phyloP scores from a whole-genome alignment of 2,329 filamentous ascomycete genomes.

The Emergomyces orientalis region DNA sequence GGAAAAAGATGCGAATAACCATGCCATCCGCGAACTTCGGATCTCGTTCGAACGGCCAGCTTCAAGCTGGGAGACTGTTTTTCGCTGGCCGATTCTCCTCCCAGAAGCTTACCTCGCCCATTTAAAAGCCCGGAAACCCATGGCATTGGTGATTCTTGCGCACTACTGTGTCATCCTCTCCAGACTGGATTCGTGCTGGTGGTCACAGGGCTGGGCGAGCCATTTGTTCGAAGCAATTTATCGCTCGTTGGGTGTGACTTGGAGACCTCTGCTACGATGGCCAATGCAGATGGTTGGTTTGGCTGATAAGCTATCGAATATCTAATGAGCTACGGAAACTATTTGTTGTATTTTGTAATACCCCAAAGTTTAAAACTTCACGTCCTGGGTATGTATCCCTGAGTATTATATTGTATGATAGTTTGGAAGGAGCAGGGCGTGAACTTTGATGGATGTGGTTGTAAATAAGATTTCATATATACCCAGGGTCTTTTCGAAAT shows the following conservation, averaged over 20 bases:
- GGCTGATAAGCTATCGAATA: conserved; percentile 1
- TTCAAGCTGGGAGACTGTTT: conserved; percentile 35
- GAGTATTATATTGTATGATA: no score
- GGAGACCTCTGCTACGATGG: conserved; percentile 20
- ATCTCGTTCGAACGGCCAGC: conserved; percentile 17
- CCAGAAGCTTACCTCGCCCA: conserved; percentile 56
- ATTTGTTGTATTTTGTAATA: background rate
- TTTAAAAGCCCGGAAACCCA: conserved; percentile 49
- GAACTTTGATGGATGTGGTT: no score
- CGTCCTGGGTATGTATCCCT: background rate
- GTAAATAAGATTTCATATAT: no score
- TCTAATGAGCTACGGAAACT: background rate
- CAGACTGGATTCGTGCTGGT: conserved; percentile 55
- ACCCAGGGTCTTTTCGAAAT: no score
- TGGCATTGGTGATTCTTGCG: conserved; percentile 54
- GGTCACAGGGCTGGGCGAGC: conserved; percentile 57
- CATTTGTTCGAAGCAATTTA: conserved; percentile 56
- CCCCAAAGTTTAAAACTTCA: background rate
- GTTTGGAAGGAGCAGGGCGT: no score
- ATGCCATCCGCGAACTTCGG: conserved; percentile 18
- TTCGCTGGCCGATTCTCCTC: conserved; percentile 52
- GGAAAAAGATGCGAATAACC: conserved; percentile 19
- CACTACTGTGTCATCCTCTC: conserved; percentile 59
- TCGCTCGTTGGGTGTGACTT: conserved; percentile 15
- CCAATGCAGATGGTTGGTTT: conserved; percentile 20